Conservation (phyloP, 768 basidiomycete genomes). For the Hypsizygus marmoreus region DNA sequence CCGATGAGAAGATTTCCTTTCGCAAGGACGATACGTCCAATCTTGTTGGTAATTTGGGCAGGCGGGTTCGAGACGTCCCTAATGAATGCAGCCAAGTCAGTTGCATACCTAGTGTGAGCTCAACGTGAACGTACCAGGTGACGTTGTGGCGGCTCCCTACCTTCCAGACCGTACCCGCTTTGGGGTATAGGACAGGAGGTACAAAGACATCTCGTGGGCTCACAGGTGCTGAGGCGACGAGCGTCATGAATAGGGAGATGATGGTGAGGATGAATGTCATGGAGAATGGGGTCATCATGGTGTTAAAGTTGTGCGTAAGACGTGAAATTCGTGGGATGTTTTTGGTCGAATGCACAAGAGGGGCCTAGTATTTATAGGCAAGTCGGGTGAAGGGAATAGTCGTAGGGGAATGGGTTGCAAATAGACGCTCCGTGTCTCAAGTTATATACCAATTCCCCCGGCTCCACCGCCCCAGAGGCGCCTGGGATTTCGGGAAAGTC, state of each 20-base stretch:
- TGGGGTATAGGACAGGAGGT: constrained; percentile 43
- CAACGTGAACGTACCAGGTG: constrained; percentile 38
- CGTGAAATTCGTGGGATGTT: background rate
- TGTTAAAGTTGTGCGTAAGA: constrained; percentile 1
- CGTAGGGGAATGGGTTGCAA: too few relatives aligned
- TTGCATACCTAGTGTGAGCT: background rate
- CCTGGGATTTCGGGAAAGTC: constrained; percentile 1
- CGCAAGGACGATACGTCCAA: constrained; percentile 45
- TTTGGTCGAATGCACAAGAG: background rate
- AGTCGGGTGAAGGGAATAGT: too few relatives aligned
- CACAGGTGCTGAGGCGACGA: constrained; percentile 32
- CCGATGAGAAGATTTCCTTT: constrained; percentile 29
- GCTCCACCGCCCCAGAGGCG: background rate
- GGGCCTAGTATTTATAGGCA: background rate
- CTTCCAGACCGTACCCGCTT: constrained; percentile 38
- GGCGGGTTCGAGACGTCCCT: constrained; percentile 46
- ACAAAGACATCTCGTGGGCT: constrained; percentile 49
- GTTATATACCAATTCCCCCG: background rate
- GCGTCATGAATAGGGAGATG: constrained; percentile 22
- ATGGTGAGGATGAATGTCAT: constrained; percentile 19
- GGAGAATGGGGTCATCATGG: constrained; percentile 15
- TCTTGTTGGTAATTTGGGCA: constrained; percentile 47
- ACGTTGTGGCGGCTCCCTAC: constrained; percentile 41
- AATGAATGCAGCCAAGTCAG: constrained; percentile 3
- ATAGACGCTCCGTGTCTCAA: too few relatives aligned